Percentiles rank a stretch among this genome's conserved stretches.
Conservation (phyloP, 1,139 yeast species). For the Suhomyces anneliseae region DNA sequence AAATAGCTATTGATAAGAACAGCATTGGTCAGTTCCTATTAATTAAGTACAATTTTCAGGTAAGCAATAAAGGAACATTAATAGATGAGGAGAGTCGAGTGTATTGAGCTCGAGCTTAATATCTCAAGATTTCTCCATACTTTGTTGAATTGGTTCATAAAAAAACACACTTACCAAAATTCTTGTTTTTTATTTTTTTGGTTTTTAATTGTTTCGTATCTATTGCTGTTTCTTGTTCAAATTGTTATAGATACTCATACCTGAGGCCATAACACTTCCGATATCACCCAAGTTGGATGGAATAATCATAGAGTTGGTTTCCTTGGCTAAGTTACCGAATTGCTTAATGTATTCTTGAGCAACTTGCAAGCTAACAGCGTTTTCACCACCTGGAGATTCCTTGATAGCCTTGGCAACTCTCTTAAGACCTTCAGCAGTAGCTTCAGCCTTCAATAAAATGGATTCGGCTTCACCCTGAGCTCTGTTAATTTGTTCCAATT, state of each 20-base stretch:
- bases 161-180: too few species aligned
- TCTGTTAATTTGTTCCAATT: slow-evolving; percentile 60
- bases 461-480: slow-evolving; percentile 75
- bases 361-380: slow-evolving; percentile 75
- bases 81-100: too few species aligned
- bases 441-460: slow-evolving; percentile 65
- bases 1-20: neutral
- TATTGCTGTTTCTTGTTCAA: slow-evolving; percentile 26
- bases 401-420: slow-evolving; percentile 66
- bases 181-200: neutral
- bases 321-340: slow-evolving; percentile 80
- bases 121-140: too few species aligned
- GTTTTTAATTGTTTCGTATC: neutral
- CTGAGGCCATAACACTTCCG: slow-evolving; percentile 74
- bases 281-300: slow-evolving; percentile 78
- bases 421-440: slow-evolving; percentile 71
- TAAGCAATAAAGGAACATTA: too few species aligned
- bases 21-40: too few species aligned
- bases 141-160: too few species aligned
- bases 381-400: slow-evolving; percentile 67
- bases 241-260: slow-evolving; percentile 68
- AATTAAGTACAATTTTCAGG: too few species aligned
- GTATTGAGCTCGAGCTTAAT: neutral
- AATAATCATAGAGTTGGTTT: slow-evolving; percentile 71
- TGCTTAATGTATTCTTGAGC: slow-evolving; percentile 85